Percentiles rank a stretch among this genome's conserved stretches.
These are phyloP conservation scores for Scleromitrula shiraiana DNA, from an alignment of 2,329 filamentous ascomycete species.

Conservation along the genomic window DNA sequence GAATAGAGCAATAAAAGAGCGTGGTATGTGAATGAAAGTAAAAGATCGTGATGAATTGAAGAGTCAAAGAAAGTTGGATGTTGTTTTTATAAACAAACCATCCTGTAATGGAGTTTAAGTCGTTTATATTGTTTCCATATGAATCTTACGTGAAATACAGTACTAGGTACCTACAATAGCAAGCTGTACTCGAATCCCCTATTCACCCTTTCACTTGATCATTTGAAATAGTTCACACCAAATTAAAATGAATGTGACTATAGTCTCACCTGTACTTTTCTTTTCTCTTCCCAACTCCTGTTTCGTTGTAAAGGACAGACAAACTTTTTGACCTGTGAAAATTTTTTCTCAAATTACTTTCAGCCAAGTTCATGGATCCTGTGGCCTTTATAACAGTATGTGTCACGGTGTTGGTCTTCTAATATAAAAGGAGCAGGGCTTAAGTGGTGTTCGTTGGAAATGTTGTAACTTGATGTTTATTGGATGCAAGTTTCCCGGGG, in stretches of 20 bases:
- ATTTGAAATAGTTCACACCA: too few relatives aligned
- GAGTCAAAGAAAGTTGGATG: neutral
- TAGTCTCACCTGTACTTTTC: neutral
- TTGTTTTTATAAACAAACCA: neutral
- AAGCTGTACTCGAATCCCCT: neutral
- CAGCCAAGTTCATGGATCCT: neutral
- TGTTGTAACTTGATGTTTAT: neutral
- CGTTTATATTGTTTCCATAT: neutral
- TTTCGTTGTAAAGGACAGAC: neutral
- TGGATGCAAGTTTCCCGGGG: neutral
- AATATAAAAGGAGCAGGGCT: neutral
- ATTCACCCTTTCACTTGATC: slow-evolving; percentile 1
- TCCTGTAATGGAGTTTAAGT: too few relatives aligned
- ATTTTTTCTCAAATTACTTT: neutral
- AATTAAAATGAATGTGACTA: too few relatives aligned
- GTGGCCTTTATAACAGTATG: neutral
- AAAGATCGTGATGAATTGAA: slow-evolving; percentile 5
- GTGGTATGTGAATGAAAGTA: slow-evolving; percentile 1
- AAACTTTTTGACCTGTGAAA: too few relatives aligned
- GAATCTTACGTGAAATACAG: too few relatives aligned
- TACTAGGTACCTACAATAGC: too few relatives aligned
- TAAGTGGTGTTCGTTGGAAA: neutral
- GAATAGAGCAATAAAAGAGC: neutral
- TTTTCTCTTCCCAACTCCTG: neutral
- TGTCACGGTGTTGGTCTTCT: neutral